Evolutionary conservation across 495 filamentous ascomycete species (phyloP).

Genomic region (Aspergillus sclerotioniger): DNA sequence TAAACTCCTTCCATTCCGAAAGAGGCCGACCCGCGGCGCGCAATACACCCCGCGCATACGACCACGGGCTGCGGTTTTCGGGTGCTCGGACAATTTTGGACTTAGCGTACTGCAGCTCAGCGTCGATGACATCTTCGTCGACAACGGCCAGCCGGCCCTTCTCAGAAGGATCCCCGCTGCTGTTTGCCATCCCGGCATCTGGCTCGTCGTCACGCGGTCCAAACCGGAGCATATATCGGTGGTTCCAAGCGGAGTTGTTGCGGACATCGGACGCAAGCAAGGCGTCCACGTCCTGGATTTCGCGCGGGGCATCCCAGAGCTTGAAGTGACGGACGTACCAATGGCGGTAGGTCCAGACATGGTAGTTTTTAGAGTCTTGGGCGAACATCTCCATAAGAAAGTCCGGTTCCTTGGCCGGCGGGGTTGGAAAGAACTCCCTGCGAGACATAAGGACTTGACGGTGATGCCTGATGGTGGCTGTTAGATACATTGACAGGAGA

Average conservation of each 20-base stretch:
- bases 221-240: slow-evolving; percentile 89
- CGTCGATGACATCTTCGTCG: slow-evolving; percentile 62
- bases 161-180: slow-evolving; percentile 36
- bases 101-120: slow-evolving; percentile 72
- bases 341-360: slow-evolving; percentile 96
- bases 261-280: slow-evolving; percentile 76
- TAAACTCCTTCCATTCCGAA: slow-evolving; percentile 61
- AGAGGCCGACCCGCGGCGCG: slow-evolving; percentile 59
- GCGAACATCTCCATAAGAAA: slow-evolving; percentile 83
- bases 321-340: slow-evolving; percentile 83
- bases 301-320: slow-evolving; percentile 63
- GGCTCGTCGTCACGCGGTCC: slow-evolving; percentile 46
- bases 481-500: slow-evolving; percentile 12
- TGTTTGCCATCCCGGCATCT: slow-evolving; percentile 46
- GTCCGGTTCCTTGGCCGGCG: slow-evolving; percentile 59
- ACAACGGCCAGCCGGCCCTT: slow-evolving; percentile 45
- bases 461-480: slow-evolving; percentile 64
- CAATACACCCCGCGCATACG: slow-evolving; percentile 77
- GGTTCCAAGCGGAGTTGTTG: slow-evolving; percentile 97
- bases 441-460: slow-evolving; percentile 73
- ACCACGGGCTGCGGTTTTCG: slow-evolving; percentile 93
- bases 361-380: slow-evolving; percentile 93
- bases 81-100: slow-evolving; percentile 72
- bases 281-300: slow-evolving; percentile 66
- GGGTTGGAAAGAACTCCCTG: slow-evolving; percentile 54